Percentiles rank a stretch among this genome's conserved stretches.
Evolutionary conservation across 371 early-diverging fungal species (phyloP).

Genomic region (Mortierella sp.): DNA sequence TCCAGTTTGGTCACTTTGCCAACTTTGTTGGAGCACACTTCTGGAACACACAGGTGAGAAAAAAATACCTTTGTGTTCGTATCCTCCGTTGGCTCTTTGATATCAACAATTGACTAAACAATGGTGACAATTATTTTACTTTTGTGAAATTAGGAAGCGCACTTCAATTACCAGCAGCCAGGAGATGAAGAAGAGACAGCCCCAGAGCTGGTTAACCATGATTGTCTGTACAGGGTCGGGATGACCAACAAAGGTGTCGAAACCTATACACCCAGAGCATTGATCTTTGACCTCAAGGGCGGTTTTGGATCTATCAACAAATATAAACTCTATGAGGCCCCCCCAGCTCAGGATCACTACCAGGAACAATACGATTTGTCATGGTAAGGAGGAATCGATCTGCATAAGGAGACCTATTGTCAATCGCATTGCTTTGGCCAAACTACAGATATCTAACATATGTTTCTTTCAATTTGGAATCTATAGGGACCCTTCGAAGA

Average conservation of each 20-base stretch:
- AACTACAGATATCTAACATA: not conserved
- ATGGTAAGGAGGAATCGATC: slow-evolving; percentile 17
- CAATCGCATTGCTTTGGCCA: no score
- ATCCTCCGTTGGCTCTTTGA: not conserved
- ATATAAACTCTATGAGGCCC: slow-evolving; percentile 67
- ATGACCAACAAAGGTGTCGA: slow-evolving; percentile 62
- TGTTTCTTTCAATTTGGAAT: not conserved
- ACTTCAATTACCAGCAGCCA: slow-evolving; percentile 51
- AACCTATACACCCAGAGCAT: slow-evolving; percentile 83
- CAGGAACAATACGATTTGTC: slow-evolving; percentile 33
- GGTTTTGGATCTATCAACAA: slow-evolving; percentile 82
- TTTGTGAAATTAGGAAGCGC: slow-evolving; percentile 37
- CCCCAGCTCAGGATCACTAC: slow-evolving; percentile 19
- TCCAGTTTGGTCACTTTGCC: slow-evolving; percentile 89
- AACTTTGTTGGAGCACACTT: slow-evolving; percentile 93
- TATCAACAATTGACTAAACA: not conserved
- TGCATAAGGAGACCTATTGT: no score
- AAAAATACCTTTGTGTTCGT: not conserved
- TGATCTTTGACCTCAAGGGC: slow-evolving; percentile 85
- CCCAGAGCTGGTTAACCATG: slow-evolving; percentile 49
- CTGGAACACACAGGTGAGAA: slow-evolving; percentile 89
- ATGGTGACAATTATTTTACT: not conserved
- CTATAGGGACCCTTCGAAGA: slow-evolving; percentile 51
- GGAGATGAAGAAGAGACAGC: slow-evolving; percentile 41
- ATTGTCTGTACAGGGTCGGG: slow-evolving; percentile 51